Evolutionary conservation across 257 asterid genomes (phyloP).

Genomic region (Solanum tarapatanum): DNA sequence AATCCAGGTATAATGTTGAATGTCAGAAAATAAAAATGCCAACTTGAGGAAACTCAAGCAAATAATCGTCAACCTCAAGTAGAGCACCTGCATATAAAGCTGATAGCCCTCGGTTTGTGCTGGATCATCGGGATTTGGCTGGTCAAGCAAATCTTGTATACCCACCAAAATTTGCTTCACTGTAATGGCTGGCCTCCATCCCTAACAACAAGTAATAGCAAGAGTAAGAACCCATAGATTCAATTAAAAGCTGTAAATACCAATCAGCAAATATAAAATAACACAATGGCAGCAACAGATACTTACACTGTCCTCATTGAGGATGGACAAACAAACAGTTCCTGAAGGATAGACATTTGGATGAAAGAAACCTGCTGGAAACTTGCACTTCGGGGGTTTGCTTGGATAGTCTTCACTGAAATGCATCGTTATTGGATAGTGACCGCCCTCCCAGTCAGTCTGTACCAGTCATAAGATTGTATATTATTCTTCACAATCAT

Average conservation of each 20-base stretch:
- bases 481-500: background rate
- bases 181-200: conserved; percentile 36
- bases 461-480: conserved; percentile 13
- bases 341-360: conserved; percentile 93
- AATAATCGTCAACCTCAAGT: background rate
- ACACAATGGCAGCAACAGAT: background rate
- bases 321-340: conserved; percentile 80
- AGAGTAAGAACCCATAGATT: background rate
- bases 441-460: conserved; percentile 92
- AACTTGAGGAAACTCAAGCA: background rate
- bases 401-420: conserved; percentile 90
- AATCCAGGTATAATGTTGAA: background rate
- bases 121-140: conserved; percentile 29
- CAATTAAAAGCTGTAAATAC: background rate
- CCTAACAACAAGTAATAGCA: conserved; percentile 8
- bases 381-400: conserved; percentile 85
- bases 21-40: background rate
- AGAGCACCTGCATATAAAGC: background rate
- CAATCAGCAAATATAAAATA: background rate
- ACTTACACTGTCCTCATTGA: conserved; percentile 82
- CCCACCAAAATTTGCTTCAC: conserved; percentile 32
- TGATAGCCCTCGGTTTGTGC: conserved; percentile 21
- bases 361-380: conserved; percentile 70
- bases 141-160: conserved; percentile 30
- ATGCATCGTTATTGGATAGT: conserved; percentile 64